Base-by-base conservation (phyloP, 345 rosid species). In the Hibiscus trionum region DNA sequence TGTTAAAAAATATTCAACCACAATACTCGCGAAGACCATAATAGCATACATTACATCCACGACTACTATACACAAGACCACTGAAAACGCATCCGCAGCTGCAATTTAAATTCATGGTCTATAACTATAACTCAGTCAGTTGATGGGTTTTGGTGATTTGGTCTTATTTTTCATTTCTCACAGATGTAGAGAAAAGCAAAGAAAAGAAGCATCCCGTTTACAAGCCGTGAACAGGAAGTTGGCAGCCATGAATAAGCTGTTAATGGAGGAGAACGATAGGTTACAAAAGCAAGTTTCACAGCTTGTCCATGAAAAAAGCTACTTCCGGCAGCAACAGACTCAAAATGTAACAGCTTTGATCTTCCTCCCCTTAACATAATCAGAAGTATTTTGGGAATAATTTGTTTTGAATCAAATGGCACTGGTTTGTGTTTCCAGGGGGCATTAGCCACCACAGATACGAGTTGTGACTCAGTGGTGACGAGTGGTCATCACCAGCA, bases 251-350 rank as follows among this genome's bases (percentile, higher is more conserved):
- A 89, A 89, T 77, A 89, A 89, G 83, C 88, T 89, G 76, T 82
- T 89, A 33, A 89, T 89, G 95, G 95, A 89, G 79, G 95, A 89
- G 78, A 89, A 89, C 16, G 95, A 89, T 76, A 80, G 95, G 82
- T 72, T 89, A 90, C 95, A 89, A 81, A 89, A 89, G 81, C 95
- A 89, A 73, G 95, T 87, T 68, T 89, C 95, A 0, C 87, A 87
- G 42, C 88, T 89, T 57, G 95, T 89, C 75, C 87, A 87, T 59
- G 95, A 89, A 79, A 89, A 89, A 77, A 83, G 88, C 55, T 86
- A 76, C 81, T 87, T 89, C 76, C 90, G 95, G 29, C 88, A 82
- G 29, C 88, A 82, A 49, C 90, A 89, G 68, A 84, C 95, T 35
- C 95, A 83, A 72, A 86, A 85, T 59, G 91, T 87, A 69, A 78